Evolutionary conservation across 305 asterid genomes (phyloP).

Genomic region (Fraxinus greggii): DNA sequence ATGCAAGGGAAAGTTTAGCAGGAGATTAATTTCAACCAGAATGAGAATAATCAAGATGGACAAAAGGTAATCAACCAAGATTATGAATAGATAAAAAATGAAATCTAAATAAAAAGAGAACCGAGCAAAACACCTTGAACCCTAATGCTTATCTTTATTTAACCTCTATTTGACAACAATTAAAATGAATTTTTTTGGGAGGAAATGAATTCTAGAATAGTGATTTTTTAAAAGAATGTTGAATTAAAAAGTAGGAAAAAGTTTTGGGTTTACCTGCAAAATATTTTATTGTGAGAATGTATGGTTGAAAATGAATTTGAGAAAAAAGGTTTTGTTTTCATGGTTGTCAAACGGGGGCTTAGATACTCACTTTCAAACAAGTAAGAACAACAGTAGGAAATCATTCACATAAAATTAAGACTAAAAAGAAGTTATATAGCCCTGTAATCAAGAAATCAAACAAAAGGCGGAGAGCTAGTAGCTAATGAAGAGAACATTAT

Average conservation of each 20-base stretch:
- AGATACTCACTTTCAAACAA: constrained; percentile 15
- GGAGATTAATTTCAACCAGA: neutral
- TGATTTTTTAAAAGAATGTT: too few relatives aligned
- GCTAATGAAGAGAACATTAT: constrained; percentile 13
- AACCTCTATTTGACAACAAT: neutral
- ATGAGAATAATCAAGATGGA: neutral
- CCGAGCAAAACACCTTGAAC: neutral
- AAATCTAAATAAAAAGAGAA: neutral
- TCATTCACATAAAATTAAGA: constrained; percentile 9
- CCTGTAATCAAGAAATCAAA: constrained; percentile 18
- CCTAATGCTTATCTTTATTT: neutral
- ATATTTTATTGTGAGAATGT: too few relatives aligned
- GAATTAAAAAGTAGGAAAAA: too few relatives aligned
- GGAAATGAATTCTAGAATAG: too few relatives aligned
- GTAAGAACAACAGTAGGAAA: constrained; percentile 4
- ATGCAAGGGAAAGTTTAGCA: neutral
- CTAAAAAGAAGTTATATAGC: constrained; percentile 11
- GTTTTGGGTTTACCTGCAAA: neutral
- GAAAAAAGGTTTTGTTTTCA: neutral
- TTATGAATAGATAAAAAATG: neutral
- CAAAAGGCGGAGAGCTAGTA: constrained; percentile 17
- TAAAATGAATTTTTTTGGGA: too few relatives aligned
- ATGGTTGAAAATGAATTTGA: too few relatives aligned
- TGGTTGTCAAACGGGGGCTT: neutral
- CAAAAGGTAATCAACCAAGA: neutral